Conservation (phyloP, 1,139 yeast species). For the Saccharomycopsis hybrid region DNA sequence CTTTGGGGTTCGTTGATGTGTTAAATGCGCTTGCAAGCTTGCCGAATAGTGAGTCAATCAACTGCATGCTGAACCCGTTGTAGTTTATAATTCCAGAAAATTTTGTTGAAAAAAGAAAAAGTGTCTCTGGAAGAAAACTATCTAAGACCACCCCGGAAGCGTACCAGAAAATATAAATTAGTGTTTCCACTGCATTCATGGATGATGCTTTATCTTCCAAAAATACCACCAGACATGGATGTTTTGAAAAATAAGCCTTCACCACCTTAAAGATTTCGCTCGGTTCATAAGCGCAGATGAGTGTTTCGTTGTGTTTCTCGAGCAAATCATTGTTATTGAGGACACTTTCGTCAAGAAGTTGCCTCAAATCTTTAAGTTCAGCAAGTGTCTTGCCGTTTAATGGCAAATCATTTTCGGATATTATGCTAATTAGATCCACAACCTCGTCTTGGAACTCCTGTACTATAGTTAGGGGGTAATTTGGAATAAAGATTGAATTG, state of each 20-base stretch:
- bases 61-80: neutral
- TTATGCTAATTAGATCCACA: neutral
- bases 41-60: neutral
- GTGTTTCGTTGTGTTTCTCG: constrained; percentile 3
- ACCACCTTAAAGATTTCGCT: neutral
- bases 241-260: neutral
- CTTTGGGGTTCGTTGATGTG: too few relatives aligned
- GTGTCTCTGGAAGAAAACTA: constrained; percentile 15
- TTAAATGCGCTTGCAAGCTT: constrained; percentile 1
- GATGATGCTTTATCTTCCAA: neutral
- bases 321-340: neutral
- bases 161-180: constrained; percentile 18
- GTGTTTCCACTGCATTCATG: constrained; percentile 8
- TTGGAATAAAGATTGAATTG: constrained; percentile 1
- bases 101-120: constrained; percentile 10
- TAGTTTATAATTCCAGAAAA: neutral
- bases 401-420: too few relatives aligned
- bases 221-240: neutral
- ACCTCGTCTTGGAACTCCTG: constrained; percentile 1
- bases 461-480: neutral
- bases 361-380: neutral
- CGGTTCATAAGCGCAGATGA: constrained; percentile 2
- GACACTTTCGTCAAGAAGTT: neutral
- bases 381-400: too few relatives aligned
- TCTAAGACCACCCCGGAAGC: constrained; percentile 14